phyloP scores from a whole-genome alignment of 2,329 filamentous ascomycete genomes.

The Hortaea sp. region DNA sequence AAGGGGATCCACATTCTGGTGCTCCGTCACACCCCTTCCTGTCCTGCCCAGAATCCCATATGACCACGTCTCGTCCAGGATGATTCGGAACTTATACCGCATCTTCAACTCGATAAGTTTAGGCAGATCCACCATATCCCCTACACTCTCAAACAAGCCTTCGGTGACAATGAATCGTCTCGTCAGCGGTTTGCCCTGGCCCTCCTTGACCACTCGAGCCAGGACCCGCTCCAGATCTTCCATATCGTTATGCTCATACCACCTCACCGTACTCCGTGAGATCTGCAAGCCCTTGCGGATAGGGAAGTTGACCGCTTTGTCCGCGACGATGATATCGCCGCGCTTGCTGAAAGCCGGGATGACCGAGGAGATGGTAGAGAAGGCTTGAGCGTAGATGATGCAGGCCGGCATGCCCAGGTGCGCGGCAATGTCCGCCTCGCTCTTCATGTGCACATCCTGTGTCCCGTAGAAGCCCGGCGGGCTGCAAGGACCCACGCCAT shows the following conservation, averaged over 20 bases:
- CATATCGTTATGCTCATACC: slow-evolving; percentile 96
- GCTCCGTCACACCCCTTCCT: slow-evolving; percentile 85
- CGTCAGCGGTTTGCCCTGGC: slow-evolving; percentile 78
- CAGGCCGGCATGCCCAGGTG: slow-evolving; percentile 80
- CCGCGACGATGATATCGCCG: slow-evolving; percentile 92
- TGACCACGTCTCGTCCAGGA: slow-evolving; percentile 94
- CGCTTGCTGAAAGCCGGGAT: slow-evolving; percentile 96
- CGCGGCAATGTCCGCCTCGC: slow-evolving; percentile 83
- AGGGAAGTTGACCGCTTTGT: slow-evolving; percentile 85
- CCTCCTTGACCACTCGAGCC: slow-evolving; percentile 76
- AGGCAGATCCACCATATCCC: slow-evolving; percentile 75
- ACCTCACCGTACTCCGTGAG: slow-evolving; percentile 78
- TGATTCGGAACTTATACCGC: slow-evolving; percentile 95
- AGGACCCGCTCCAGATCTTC: slow-evolving; percentile 81
- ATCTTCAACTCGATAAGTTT: slow-evolving; percentile 88
- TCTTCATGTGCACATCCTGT: slow-evolving; percentile 96
- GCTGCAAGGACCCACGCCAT: slow-evolving; percentile 92
- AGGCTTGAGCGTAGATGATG: slow-evolving; percentile 92
- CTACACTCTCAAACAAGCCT: slow-evolving; percentile 82
- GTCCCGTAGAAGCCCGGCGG: slow-evolving; percentile 97
- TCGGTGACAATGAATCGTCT: slow-evolving; percentile 93
- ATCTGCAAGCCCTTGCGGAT: slow-evolving; percentile 93
- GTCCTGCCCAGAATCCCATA: slow-evolving; percentile 90
- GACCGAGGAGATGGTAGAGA: slow-evolving; percentile 92
- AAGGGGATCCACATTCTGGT: slow-evolving; percentile 86